Evolutionary conservation across 2,329 filamentous ascomycete species (phyloP).

Genomic region (Aspergillus persii): DNA sequence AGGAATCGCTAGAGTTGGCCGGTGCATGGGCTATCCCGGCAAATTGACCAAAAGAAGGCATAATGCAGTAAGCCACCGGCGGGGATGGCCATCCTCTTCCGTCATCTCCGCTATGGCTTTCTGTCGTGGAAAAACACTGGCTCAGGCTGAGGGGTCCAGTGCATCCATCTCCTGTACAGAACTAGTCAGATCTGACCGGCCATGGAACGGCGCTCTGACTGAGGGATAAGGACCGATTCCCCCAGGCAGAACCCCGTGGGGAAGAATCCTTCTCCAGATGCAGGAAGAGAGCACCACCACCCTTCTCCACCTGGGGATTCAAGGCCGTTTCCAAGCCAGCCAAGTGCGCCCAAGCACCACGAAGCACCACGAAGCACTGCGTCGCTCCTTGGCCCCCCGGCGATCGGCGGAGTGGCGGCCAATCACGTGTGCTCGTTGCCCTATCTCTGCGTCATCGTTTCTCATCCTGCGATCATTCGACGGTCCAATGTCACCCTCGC

Average conservation of each 20-base stretch:
- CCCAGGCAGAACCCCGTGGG: conserved; percentile 5
- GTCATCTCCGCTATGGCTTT: not conserved
- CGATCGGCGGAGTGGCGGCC: not conserved
- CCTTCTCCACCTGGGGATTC: not conserved
- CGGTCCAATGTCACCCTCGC: not conserved
- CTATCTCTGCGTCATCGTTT: not conserved
- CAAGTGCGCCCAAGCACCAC: not conserved
- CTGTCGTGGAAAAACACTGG: too few relatives aligned
- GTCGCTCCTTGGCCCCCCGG: not conserved
- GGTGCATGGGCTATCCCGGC: not conserved
- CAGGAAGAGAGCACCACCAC: not conserved
- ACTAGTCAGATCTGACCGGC: not conserved
- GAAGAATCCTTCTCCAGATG: not conserved
- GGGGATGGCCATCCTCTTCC: not conserved
- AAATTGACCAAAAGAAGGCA: not conserved
- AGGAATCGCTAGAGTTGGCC: not conserved
- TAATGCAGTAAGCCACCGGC: not conserved
- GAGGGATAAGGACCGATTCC: not conserved
- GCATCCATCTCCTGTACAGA: not conserved
- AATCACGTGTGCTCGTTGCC: not conserved
- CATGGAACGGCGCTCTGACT: not conserved
- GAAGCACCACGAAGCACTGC: not conserved
- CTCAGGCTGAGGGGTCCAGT: too few relatives aligned
- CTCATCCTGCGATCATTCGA: too few relatives aligned
- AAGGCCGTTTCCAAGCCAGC: not conserved